phyloP scores from a whole-genome alignment of 352 stramenopile genomes.

The Stramenopiles sp. region DNA sequence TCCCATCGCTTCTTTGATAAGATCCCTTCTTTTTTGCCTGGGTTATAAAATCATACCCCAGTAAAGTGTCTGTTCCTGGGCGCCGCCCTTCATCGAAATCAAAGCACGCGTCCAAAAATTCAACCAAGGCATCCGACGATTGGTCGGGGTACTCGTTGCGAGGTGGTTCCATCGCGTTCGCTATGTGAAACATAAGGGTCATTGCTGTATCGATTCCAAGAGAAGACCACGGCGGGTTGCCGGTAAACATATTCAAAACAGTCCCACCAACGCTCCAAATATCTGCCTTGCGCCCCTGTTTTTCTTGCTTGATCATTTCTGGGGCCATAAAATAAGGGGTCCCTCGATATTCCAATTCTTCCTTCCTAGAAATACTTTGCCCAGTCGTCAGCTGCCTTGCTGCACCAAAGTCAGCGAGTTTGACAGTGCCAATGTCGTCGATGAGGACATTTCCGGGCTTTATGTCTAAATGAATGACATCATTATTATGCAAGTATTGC shows the following conservation, averaged over 20 bases:
- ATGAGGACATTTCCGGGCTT: conserved; percentile 78
- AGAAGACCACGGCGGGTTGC: conserved; percentile 41
- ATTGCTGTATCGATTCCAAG: conserved; percentile 12
- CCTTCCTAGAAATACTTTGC: conserved; percentile 30
- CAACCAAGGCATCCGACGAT: background rate
- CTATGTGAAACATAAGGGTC: conserved; percentile 9
- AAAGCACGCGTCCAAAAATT: conserved; percentile 6
- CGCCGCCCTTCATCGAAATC: conserved; percentile 2
- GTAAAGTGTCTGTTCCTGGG: background rate
- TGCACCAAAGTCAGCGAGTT: conserved; percentile 77
- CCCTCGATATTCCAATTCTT: conserved; percentile 36
- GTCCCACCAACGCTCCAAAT: conserved; percentile 53
- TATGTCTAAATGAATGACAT: conserved; percentile 58
- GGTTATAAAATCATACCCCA: background rate
- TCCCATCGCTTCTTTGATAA: background rate
- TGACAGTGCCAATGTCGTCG: conserved; percentile 71
- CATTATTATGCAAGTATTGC: conserved; percentile 52
- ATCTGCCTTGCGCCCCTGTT: conserved; percentile 41
- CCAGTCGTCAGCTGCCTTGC: conserved; percentile 39
- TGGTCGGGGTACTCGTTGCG: conserved; percentile 2
- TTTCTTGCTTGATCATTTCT: conserved; percentile 60
- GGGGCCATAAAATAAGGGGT: conserved; percentile 64
- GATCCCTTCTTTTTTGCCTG: background rate
- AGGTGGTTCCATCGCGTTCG: background rate
- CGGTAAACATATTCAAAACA: conserved; percentile 49